Base-by-base conservation (phyloP, 805 yeast genomes). In the Lipomyces sp. region DNA sequence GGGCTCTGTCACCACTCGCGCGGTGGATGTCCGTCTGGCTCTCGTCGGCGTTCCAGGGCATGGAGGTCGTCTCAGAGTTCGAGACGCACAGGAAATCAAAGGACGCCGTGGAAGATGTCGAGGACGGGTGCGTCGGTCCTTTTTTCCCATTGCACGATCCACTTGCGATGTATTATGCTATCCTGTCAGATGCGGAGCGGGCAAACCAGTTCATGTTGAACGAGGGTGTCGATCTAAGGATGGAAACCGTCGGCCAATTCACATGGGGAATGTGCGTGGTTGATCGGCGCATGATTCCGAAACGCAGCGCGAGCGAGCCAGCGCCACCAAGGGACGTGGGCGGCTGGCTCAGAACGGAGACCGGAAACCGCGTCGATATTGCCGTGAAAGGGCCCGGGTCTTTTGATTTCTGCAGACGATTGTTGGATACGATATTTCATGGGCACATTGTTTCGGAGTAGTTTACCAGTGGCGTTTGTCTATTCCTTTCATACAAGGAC, bases 191-290 rank as follows among this genome's bases (percentile, higher is more conserved):
- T 3, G 44, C 43, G 4, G 50, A 53, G 31, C 46, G 57, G 16
- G 26, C 24, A 11, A 14, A 23, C 11, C 31, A 34, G 23, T 53
- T 59, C 33, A n/a, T 33, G 16, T 5, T 59, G 3, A 52, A 57
- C 2, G 47, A 56, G 19, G 43, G 39, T 11, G 55, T 55, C 38
- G 74, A 71, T 44, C 60, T 72, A 4, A 64, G 75, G 23, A 69
- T 70, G 8, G 75, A 71, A 53, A 57, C 68, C 13, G 48, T 18
- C n/a, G 74, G 75, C 21, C 64, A 64, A 46, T 70, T 71, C 70
- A 61, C 71, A 5, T 43, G 57, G 46, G 75, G 75, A 1, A 51
- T 51, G 55, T 69, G 73, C 7, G 60, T 70, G 2, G 57, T 61
- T 7, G 75, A 71, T 39, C 51, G 59, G 11, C 63, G 75, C 8